Base-by-base conservation (phyloP, 352 stramenopile species). In the Phytophthora nicotianae region DNA sequence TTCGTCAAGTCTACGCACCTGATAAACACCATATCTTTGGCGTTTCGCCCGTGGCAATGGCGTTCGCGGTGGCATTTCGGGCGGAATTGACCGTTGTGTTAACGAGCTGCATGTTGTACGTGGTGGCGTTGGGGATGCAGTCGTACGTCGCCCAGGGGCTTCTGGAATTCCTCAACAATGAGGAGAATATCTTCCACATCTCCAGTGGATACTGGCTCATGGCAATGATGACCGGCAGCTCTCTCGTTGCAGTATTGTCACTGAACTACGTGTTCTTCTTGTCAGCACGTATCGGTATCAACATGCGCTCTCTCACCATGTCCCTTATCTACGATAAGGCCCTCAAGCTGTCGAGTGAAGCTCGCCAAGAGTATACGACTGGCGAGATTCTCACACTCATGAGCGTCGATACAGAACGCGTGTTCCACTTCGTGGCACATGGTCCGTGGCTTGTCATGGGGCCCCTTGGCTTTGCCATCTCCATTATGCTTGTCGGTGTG, bases 341-440 rank as follows among this genome's bases (percentile, higher is more conserved):
- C 81, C 19, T 97, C 81, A 86, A 47, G 49, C 75, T 54, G 42
- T 96, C 33, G 21, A 86, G 24, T 56, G 81, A 6, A 54, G 70
- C 48, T n/a, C 50, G 66, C 0, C 66, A 70, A 41, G 42, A 65
- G 32, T 74, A 70, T 50, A 68, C 67, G 14, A 72, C 58, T 24
- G 71, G 71, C 16, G 71, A 79, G 38, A 64, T 76, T 17, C 45
- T 76, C 3, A 79, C 71, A 19, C 62, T 79, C 47, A 74, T 74
- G 59, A 74, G 58, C 35, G 71, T 76, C 19, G 71, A 79, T 38
- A 45, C 57, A 2, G 71, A 79, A 24, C 67, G 71, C 13, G 38
- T 79, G 1, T 81, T 79, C 35, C 46, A 68, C 35, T 62, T 49
- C 38, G 57, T 58, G 11, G 53, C 65, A 0, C 29, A 62, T 2